Evolutionary conservation across 768 basidiomycete genomes (phyloP).

Genomic region (Boletus patriciae): DNA sequence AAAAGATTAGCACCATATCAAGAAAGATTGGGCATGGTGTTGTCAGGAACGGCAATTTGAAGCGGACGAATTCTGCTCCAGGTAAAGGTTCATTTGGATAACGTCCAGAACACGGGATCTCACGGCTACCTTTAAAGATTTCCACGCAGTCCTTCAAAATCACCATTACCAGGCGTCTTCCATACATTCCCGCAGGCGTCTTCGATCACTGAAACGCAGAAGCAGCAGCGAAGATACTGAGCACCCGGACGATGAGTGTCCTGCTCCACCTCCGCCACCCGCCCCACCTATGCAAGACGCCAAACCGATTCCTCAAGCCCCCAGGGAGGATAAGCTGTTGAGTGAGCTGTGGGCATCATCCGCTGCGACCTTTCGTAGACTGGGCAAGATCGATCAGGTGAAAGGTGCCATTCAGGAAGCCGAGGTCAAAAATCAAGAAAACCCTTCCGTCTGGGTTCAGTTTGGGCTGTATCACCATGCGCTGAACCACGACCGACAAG

Average conservation of each 20-base stretch:
- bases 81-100: slow-evolving; percentile 41
- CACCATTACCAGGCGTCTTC: slow-evolving; percentile 73
- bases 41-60: slow-evolving; percentile 52
- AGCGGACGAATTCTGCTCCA: slow-evolving; percentile 66
- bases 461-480: slow-evolving; percentile 73
- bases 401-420: slow-evolving; percentile 93
- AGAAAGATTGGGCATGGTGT: slow-evolving; percentile 75
- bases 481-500: slow-evolving; percentile 55
- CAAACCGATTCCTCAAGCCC: slow-evolving; percentile 37
- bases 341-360: slow-evolving; percentile 92
- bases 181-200: slow-evolving; percentile 74
- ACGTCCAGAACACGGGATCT: background rate
- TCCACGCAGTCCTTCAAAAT: slow-evolving; percentile 62
- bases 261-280: slow-evolving; percentile 35
- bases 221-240: slow-evolving; percentile 36
- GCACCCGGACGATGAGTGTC: slow-evolving; percentile 35
- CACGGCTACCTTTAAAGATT: slow-evolving; percentile 45
- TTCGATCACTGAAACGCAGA: slow-evolving; percentile 47
- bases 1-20: slow-evolving; percentile 72
- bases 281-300: slow-evolving; percentile 38
- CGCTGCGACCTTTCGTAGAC: slow-evolving; percentile 88
- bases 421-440: slow-evolving; percentile 81
- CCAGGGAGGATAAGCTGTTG: slow-evolving; percentile 66
- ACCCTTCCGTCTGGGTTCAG: slow-evolving; percentile 87
- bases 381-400: slow-evolving; percentile 88